Evolutionary conservation across 176 grass and related monocot genomes (phyloP), one percentile per base, ranked within the genome.

Genomic region (Oryza rufipogon): DNA sequence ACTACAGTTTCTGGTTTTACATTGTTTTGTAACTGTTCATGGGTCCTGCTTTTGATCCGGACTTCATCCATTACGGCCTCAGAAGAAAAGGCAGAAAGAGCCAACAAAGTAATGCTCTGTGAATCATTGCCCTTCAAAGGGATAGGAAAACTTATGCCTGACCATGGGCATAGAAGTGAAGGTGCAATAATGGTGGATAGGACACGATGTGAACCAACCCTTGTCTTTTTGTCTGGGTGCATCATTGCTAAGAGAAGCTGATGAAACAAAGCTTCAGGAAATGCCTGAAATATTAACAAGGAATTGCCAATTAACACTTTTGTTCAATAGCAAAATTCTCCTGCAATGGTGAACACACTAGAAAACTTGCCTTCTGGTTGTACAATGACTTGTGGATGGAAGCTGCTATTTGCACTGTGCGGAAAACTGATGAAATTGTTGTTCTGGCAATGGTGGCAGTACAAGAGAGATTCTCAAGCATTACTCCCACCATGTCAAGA

Each of bases 201-300:
- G 80, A 96, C 60, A 65, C 96, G 93, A 74, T 99, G 93, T 23
- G 89, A 99, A 30, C 96, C 96, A 71, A 99, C 87, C 88, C 96
- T 92, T 65, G 90, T 94, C 83, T 94, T 91, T 66, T 96, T 87
- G 78, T 99, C 93, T 80, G 85, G 84, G 64, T 99, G 96, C 77
- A 86, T 71, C 96, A 99, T 99, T 78, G 91, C 81, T 91, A 92
- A 80, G 20, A 99, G 89, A 83, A 99, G 93, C 76, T 94, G 93
- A 69, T 96, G 93, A 92, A 94, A 96, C 73, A 96, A 84, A 89
- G 93, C 93, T 94, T 99, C 93, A 83, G 96, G 96, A 87, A 94
- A 92, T 82, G 77, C 89, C 96, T 99, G 84, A 74, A 39, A 81
- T 54, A 82, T 78, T 75, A 76, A 89, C 61, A 90, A 44, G 28